Percentiles rank a stretch among this genome's conserved stretches.
phyloP scores from a whole-genome alignment of 768 basidiomycete genomes.

The Amanita pseudoporphyria region DNA sequence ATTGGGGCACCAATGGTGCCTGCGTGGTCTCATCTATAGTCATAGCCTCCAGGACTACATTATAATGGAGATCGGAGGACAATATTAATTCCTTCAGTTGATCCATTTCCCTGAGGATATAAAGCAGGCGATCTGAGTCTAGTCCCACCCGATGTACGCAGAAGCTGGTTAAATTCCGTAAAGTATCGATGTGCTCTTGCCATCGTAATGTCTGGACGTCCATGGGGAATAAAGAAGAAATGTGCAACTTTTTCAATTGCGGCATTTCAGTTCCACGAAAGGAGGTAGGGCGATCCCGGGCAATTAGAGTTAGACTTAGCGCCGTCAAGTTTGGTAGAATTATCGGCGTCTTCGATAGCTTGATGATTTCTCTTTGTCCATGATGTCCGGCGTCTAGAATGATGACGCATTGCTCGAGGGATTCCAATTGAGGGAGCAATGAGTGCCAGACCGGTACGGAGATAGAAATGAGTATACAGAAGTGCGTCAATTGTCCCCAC shows the following conservation, averaged over 20 bases:
- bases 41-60: background rate
- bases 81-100: background rate
- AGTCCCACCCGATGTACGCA: slow-evolving; percentile 2
- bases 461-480: background rate
- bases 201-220: background rate
- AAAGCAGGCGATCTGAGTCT: background rate
- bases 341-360: background rate
- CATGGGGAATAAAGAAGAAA: slow-evolving; percentile 4
- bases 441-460: background rate
- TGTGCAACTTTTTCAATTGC: background rate
- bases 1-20: background rate
- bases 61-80: slow-evolving; percentile 2
- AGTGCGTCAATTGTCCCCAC: slow-evolving; percentile 1
- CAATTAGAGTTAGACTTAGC: background rate
- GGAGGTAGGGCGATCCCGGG: background rate
- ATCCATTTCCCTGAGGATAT: background rate
- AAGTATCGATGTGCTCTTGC: slow-evolving; percentile 1
- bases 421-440: background rate
- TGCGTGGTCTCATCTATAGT: background rate
- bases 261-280: slow-evolving; percentile 1
- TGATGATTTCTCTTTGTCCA: background rate
- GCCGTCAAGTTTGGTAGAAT: background rate
- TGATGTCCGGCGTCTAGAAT: background rate
- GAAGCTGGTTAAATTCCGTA: slow-evolving; percentile 1
- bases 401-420: slow-evolving; percentile 1